Conservation (phyloP, 2,329 filamentous ascomycete species). For the Aureobasidium mangrovei region DNA sequence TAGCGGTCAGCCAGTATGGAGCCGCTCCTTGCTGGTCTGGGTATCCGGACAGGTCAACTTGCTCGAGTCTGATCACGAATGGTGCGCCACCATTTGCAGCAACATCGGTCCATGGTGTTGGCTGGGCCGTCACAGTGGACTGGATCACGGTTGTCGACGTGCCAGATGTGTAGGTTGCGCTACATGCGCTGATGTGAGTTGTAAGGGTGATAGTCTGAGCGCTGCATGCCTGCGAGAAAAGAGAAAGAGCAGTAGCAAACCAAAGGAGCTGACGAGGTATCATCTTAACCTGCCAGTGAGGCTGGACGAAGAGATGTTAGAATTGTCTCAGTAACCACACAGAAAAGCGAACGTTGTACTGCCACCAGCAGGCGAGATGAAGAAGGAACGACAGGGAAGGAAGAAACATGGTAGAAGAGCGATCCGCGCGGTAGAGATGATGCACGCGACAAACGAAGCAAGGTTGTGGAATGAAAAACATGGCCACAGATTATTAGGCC, state of each 20-base stretch:
- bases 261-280: neutral
- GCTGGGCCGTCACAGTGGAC: conserved; percentile 24
- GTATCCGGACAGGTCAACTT: conserved; percentile 17
- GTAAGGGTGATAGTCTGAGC: conserved; percentile 16
- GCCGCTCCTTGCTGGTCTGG: neutral
- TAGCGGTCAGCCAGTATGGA: conserved; percentile 22
- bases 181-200: conserved; percentile 15
- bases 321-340: neutral
- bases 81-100: conserved; percentile 24
- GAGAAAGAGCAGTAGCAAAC: conserved; percentile 1
- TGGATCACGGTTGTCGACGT: conserved; percentile 19
- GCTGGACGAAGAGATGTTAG: neutral
- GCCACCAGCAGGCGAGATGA: neutral
- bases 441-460: neutral
- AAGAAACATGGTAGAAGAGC: conserved; percentile 3
- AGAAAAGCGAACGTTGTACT: conserved; percentile 5
- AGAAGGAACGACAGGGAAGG: neutral
- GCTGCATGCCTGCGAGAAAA: conserved; percentile 2
- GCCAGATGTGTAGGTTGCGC: conserved; percentile 8
- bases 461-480: conserved; percentile 14
- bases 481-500: conserved; percentile 5
- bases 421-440: conserved; percentile 1
- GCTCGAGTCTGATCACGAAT: conserved; percentile 25
- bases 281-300: conserved; percentile 3
- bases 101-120: conserved; percentile 22